Conservation (phyloP, 2,329 filamentous ascomycete species). For the Hypoxylon sp. region DNA sequence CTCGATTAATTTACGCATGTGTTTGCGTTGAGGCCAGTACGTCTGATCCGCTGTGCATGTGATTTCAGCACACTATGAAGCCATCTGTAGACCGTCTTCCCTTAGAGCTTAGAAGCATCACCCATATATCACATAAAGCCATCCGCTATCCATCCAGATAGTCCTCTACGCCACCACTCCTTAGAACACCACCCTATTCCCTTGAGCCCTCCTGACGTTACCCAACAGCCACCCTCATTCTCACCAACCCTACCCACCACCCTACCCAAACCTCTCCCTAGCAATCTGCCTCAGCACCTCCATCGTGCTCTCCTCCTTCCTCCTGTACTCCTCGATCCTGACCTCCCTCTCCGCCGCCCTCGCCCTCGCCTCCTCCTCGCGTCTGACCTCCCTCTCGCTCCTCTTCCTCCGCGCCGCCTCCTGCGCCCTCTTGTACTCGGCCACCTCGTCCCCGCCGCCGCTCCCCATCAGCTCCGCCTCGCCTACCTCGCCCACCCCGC, state of each 20-base stretch:
- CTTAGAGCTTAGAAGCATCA: neutral
- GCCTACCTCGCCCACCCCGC: constrained; percentile 64
- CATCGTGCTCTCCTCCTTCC: constrained; percentile 87
- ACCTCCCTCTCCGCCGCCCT: constrained; percentile 84
- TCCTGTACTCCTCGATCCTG: constrained; percentile 73
- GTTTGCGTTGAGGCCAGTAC: too few relatives aligned
- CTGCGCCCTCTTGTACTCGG: constrained; percentile 76
- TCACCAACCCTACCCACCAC: neutral
- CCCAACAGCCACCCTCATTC: neutral
- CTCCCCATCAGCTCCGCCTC: constrained; percentile 85
- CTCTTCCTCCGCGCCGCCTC: constrained; percentile 77
- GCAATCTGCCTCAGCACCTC: constrained; percentile 83
- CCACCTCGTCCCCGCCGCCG: constrained; percentile 67
- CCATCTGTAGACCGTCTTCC: neutral
- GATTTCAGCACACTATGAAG: neutral
- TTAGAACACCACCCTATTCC: neutral
- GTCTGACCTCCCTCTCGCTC: constrained; percentile 83
- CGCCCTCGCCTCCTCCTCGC: constrained; percentile 83
- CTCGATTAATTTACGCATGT: too few relatives aligned
- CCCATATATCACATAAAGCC: neutral
- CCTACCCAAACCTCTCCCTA: constrained; percentile 78
- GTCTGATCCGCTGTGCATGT: neutral
- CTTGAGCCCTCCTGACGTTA: neutral
- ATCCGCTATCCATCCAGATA: too few relatives aligned
- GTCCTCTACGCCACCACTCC: too few relatives aligned